phyloP scores from a whole-genome alignment of 306 rosid genomes.

The Coriaria nepalensis region DNA sequence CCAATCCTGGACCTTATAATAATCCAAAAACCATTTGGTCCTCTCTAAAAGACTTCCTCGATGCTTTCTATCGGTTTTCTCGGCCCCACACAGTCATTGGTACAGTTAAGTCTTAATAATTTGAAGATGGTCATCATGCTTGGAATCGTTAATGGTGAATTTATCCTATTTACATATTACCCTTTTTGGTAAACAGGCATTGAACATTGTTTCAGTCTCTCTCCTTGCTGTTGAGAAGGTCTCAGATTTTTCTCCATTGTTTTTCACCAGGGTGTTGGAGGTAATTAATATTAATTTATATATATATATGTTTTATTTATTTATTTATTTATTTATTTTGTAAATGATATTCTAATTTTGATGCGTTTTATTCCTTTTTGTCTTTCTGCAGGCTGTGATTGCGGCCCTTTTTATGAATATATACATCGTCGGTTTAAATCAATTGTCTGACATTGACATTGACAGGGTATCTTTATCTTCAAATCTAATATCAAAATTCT shows the following conservation, averaged over 20 bases:
- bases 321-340: conserved; percentile 2
- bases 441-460: conserved; percentile 76
- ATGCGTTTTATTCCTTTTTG: conserved; percentile 6
- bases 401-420: conserved; percentile 93
- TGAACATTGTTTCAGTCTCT: conserved; percentile 89
- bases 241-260: conserved; percentile 73
- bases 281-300: no score
- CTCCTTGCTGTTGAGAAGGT: conserved; percentile 65
- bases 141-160: no score
- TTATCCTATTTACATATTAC: background rate
- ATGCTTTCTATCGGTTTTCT: conserved; percentile 89
- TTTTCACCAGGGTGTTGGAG: conserved; percentile 71
- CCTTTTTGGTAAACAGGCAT: conserved; percentile 42
- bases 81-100: conserved; percentile 97
- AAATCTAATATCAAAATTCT: no score
- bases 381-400: conserved; percentile 64
- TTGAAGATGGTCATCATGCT: no score
- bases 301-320: no score
- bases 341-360: background rate
- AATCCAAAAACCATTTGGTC: conserved; percentile 28
- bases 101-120: conserved; percentile 52
- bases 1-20: conserved; percentile 45
- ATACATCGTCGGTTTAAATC: conserved; percentile 88
- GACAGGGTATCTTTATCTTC: conserved; percentile 48
- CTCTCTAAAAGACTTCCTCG: conserved; percentile 25